These are phyloP conservation scores for Panellus pusillus DNA, from an alignment of 768 basidiomycete genomes.

Conservation along the genomic window DNA sequence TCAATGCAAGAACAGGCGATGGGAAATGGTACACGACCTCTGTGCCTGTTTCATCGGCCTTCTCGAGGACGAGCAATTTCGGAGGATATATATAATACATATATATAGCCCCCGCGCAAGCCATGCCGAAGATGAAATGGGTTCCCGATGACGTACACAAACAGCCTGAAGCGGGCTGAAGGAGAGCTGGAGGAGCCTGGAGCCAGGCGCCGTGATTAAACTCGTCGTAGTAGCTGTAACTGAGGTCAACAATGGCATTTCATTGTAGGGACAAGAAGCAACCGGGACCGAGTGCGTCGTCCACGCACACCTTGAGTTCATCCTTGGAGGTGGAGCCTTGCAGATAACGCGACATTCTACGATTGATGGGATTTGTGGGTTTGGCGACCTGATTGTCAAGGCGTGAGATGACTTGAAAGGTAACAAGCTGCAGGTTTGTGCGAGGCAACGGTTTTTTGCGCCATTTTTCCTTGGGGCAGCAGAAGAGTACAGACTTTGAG, in stretches of 20 bases:
- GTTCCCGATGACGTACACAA: constrained; percentile 53
- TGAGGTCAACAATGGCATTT: too few relatives aligned
- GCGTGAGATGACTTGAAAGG: constrained; percentile 44
- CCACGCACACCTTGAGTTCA: constrained; percentile 37
- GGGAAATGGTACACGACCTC: constrained; percentile 48
- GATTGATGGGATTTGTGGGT: constrained; percentile 32
- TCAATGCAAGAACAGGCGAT: constrained; percentile 42
- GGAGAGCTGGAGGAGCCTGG: constrained; percentile 32
- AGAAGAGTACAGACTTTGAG: neutral
- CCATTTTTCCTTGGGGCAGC: constrained; percentile 17
- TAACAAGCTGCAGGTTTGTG: constrained; percentile 43
- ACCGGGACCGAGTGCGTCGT: constrained; percentile 29
- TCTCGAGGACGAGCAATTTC: constrained; percentile 46
- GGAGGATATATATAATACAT: constrained; percentile 46
- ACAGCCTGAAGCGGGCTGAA: constrained; percentile 29
- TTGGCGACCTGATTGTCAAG: constrained; percentile 46
- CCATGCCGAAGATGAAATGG: constrained; percentile 47
- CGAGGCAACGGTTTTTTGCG: constrained; percentile 31
- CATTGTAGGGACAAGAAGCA: constrained; percentile 43
- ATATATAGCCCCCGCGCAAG: too few relatives aligned
- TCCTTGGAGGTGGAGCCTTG: constrained; percentile 30
- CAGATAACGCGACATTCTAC: constrained; percentile 26
- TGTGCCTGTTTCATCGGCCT: constrained; percentile 37
- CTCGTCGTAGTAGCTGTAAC: constrained; percentile 44
- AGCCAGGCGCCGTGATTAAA: constrained; percentile 38